Conservation (phyloP, 2,329 filamentous ascomycete species). For the Phialocephala subalpina region DNA sequence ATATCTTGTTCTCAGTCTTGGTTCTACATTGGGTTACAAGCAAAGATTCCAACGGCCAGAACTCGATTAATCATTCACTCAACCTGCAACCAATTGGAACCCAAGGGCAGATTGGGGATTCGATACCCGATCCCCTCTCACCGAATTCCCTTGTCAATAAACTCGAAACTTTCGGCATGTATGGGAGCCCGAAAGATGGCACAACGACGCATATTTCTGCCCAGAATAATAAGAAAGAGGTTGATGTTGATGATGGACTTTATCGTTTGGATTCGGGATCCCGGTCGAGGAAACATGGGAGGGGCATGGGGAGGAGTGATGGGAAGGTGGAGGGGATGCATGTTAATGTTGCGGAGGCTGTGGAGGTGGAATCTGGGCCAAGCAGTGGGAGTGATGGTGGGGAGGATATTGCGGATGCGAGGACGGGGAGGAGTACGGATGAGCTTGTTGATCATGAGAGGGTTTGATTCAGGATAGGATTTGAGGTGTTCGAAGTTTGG, state of each 20-base stretch:
- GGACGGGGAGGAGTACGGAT: background rate
- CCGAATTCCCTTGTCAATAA: background rate
- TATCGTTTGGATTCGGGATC: background rate
- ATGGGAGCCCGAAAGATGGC: background rate
- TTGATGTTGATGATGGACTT: background rate
- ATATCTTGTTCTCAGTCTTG: slow-evolving; percentile 65
- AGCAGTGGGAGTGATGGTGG: background rate
- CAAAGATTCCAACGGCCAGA: slow-evolving; percentile 40
- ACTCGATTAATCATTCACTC: background rate
- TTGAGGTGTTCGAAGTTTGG: background rate
- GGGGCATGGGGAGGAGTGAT: background rate
- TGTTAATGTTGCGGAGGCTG: background rate
- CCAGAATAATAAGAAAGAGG: background rate
- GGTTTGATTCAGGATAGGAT: background rate
- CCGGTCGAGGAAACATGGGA: background rate
- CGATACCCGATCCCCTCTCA: background rate
- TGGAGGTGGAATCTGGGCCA: background rate
- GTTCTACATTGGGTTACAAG: slow-evolving; percentile 66
- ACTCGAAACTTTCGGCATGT: background rate
- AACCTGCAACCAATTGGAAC: background rate
- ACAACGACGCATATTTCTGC: slow-evolving; percentile 14
- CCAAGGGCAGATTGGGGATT: background rate
- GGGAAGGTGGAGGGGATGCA: background rate
- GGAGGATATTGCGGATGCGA: background rate
- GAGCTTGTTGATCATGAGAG: background rate